Evolutionary conservation across 495 filamentous ascomycete genomes (phyloP), one percentile per base, ranked within the genome.

Genomic region (Xylaria acuta): DNA sequence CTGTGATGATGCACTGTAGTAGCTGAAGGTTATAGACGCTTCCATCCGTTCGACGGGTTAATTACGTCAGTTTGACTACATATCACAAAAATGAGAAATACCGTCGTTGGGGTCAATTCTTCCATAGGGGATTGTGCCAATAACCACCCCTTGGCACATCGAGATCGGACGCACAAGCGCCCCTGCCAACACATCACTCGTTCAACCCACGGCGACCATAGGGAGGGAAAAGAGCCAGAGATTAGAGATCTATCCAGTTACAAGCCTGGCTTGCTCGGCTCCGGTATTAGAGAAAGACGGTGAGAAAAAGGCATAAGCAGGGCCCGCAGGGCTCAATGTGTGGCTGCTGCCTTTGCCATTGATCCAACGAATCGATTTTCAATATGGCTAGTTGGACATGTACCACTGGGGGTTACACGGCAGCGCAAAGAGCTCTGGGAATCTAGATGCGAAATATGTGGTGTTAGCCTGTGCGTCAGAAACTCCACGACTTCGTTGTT

Each of bases 181-280:
- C 64, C 49, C 64, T 73, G 71, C 77, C 77, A 79, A 71, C 74
- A 72, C 76, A 78, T 76, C 74, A 5, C 36, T 45, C 69, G 75
- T 78, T 74, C 74, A 75, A 79, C 74, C 70, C 59, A 53, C 47
- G 71, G 38, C 60, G 56, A 73, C 58, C 25, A 38, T 30, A 64
- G 67, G 69, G 56, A 41, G 66, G 67, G 59, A 0, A 27, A 27
- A 69, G 20, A 34, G n/a, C 64, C 32, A 25, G 53, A 59, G 45
- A 41, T 49, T 47, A 20, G 25, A 60, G 22, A 34, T 63, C 43
- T n/a, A 41, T 65, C 69, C 49, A 63, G 41, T 54, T 49, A 69
- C 54, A 41, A 43, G 32, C 65, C 53, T 43, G 41, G 51, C 41
- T 60, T 32, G 7, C 41, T 68, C 18, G 64, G 43, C 14, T 69